Base-by-base conservation (phyloP, 2,329 filamentous ascomycete genomes). In the Didymella glomerata region DNA sequence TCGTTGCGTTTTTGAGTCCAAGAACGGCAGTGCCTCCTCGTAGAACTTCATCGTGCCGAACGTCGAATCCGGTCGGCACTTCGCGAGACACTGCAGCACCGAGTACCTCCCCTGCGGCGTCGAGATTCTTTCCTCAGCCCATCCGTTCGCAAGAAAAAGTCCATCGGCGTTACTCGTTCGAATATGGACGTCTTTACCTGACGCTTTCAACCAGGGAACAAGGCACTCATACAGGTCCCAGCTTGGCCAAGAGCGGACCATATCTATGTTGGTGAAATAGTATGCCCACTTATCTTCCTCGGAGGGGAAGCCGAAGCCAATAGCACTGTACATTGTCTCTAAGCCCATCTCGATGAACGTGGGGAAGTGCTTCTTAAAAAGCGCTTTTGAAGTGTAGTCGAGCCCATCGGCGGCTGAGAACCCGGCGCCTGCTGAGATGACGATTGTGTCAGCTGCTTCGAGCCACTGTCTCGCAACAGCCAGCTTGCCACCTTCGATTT, bases 91-190 rank as follows among this genome's bases (percentile, higher is more conserved):
- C 44, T 76, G 74, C 6, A 77, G 54, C 2, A 74, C 58, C 0
- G 63, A 54, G 38, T 76, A 77, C 0, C 67, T 59, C 0, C 75
- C 74, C 51, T 76, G 74, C 0, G 74, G 75, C 11, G 72, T 76
- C 0, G 72, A 70, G 2, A 76, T 51, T 8, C 51, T 60, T 11
- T 63, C 63, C 4, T 61, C 54, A 0, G 54, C 28, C 63, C 73
- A 73, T 0, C 71, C 72, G 36, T 75, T 69, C 0, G 64, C 63
- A 14, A 70, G 27, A 42, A 77, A 77, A 3, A 76, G 57, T 2
- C 73, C 68, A 38, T 77, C 75, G 2, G 72, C 73, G 49, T 77
- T 77, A 2, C 69, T 72, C 1, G 75, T 77, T 9, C 74, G 67
- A 13, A 77, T 56, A 30, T 72, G 72, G 9, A 62, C 62, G 9